phyloP scores from a whole-genome alignment of 306 rosid species.

The Begonia fuchsioides region DNA sequence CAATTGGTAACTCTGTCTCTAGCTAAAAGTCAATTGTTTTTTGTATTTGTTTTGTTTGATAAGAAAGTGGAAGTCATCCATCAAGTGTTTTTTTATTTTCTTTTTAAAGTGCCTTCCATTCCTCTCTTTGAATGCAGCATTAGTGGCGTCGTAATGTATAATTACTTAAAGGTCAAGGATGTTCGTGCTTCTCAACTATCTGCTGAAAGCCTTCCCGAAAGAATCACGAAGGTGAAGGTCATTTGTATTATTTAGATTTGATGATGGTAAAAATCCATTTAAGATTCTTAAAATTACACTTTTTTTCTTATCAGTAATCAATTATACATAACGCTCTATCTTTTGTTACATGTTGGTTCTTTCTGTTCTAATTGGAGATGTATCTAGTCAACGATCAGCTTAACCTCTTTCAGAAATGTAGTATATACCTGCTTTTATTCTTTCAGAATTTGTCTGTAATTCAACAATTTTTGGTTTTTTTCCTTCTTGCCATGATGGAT shows the following conservation, averaged over 20 bases:
- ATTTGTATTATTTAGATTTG: not conserved
- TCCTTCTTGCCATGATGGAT: no score
- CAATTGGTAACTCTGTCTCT: constrained; percentile 41
- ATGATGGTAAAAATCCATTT: no score
- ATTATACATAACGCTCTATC: no score
- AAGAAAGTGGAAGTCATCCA: not conserved
- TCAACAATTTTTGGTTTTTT: no score
- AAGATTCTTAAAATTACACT: no score
- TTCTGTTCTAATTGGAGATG: no score
- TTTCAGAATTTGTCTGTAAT: no score
- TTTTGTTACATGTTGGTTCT: no score
- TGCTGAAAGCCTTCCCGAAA: constrained; percentile 50
- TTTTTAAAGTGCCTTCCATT: not conserved
- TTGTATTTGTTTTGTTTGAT: constrained; percentile 1
- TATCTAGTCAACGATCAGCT: no score
- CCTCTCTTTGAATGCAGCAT: constrained; percentile 34
- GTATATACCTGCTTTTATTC: no score
- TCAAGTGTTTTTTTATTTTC: constrained; percentile 1
- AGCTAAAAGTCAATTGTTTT: not conserved
- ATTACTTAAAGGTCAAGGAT: constrained; percentile 80
- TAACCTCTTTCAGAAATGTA: no score
- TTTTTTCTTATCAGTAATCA: no score
- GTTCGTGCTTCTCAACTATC: constrained; percentile 66
- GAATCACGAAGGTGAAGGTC: constrained; percentile 42
- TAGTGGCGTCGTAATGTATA: constrained; percentile 88